phyloP scores from a whole-genome alignment of 2,329 filamentous ascomycete genomes.

The Neonectria ditissima region DNA sequence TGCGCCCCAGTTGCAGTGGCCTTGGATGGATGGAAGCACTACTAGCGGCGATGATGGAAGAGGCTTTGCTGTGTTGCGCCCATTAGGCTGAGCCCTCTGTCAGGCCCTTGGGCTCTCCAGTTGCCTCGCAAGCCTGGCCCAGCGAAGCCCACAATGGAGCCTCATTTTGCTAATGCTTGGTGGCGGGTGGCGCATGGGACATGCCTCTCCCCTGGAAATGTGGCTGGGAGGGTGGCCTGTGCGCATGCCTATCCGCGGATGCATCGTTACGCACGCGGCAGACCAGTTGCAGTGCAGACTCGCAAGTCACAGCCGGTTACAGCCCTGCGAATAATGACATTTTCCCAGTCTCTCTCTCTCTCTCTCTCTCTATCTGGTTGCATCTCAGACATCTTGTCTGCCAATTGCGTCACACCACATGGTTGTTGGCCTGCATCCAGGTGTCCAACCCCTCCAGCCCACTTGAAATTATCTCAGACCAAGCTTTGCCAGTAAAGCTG shows the following conservation, averaged over 20 bases:
- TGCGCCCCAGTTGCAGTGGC: conserved; percentile 6
- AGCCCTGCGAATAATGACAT: background rate
- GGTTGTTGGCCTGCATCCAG: conserved; percentile 6
- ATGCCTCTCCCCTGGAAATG: conserved; percentile 14
- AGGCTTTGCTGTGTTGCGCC: conserved; percentile 24
- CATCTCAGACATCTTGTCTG: conserved; percentile 9
- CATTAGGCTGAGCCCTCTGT: background rate
- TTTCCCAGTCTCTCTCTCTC: background rate
- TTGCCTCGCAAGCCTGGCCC: background rate
- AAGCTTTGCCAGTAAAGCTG: no score
- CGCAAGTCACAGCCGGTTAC: background rate
- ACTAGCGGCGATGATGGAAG: conserved; percentile 44
- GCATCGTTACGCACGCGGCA: background rate
- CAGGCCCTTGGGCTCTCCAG: conserved; percentile 4
- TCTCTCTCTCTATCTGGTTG: conserved; percentile 10
- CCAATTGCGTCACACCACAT: conserved; percentile 27
- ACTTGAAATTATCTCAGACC: background rate
- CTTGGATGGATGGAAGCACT: conserved; percentile 29
- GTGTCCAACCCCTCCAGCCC: conserved; percentile 1
- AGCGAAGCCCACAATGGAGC: background rate
- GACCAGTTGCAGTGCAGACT: background rate
- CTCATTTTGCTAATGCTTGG: background rate
- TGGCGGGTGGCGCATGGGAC: conserved; percentile 13
- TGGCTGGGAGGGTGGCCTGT: conserved; percentile 18
- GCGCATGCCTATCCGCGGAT: background rate